Evolutionary conservation across 202 grass and related monocot genomes (phyloP).

Genomic region (Eragrostis tef): DNA sequence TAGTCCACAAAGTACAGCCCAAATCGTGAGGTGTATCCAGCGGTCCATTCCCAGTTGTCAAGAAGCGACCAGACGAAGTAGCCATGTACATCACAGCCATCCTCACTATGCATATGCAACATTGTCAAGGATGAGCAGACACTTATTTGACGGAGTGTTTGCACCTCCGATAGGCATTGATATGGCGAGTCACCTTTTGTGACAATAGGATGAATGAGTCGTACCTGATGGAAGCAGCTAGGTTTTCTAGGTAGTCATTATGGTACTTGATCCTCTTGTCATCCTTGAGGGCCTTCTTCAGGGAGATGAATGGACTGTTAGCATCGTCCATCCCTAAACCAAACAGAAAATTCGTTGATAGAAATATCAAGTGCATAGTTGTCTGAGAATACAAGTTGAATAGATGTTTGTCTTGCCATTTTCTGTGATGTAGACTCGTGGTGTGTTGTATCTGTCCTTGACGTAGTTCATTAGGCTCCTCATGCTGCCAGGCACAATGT

Average conservation of each 20-base stretch:
- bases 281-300: constrained; percentile 82
- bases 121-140: not conserved
- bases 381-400: not conserved
- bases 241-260: constrained; percentile 71
- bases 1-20: constrained; percentile 93
- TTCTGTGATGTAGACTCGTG: constrained; percentile 82
- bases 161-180: not conserved
- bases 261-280: constrained; percentile 81
- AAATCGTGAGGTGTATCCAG: constrained; percentile 81
- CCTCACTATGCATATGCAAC: constrained; percentile 57
- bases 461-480: constrained; percentile 95
- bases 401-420: constrained; percentile 52
- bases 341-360: not conserved
- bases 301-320: constrained; percentile 68
- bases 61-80: constrained; percentile 97
- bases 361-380: not conserved
- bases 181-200: not conserved
- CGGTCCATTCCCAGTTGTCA: constrained; percentile 99
- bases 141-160: not conserved
- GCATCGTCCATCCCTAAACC: constrained; percentile 84
- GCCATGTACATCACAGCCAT: constrained; percentile 80
- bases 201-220: not conserved
- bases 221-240: constrained; percentile 77
- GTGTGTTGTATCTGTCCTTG: constrained; percentile 77
- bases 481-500: constrained; percentile 83